A percentile compares a stretch with the other conserved stretches of the same genome.
These are phyloP conservation scores for Tilletia walkeri DNA, from an alignment of 1,284 basidiomycete genomes.

Conservation along the genomic window DNA sequence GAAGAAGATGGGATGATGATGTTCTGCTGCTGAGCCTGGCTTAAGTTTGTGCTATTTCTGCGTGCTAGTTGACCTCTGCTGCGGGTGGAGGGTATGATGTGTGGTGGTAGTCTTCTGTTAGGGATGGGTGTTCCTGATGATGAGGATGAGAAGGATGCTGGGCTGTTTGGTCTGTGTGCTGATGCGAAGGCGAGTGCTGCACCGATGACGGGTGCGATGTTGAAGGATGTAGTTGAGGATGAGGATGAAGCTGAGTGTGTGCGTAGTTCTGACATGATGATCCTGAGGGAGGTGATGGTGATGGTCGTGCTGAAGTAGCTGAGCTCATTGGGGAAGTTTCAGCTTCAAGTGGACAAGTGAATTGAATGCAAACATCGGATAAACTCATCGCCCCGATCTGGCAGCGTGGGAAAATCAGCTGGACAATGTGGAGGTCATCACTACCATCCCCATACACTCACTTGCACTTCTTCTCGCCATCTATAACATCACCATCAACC, in stretches of 20 bases:
- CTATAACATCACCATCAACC: neutral
- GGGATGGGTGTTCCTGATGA: neutral
- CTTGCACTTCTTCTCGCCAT: neutral
- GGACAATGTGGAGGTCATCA: neutral
- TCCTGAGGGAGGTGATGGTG: too few relatives aligned
- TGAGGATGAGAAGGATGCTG: neutral
- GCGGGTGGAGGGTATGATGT: conserved; percentile 1
- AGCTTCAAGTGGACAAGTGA: neutral
- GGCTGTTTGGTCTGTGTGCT: neutral
- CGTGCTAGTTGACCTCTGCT: conserved; percentile 15
- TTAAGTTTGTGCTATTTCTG: conserved; percentile 12
- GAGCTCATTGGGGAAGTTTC: neutral
- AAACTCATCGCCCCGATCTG: too few relatives aligned
- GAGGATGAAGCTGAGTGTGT: too few relatives aligned
- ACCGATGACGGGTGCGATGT: conserved; percentile 1
- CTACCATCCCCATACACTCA: neutral
- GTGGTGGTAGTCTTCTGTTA: neutral
- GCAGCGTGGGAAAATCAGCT: neutral
- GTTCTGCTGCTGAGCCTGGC: neutral
- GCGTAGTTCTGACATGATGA: too few relatives aligned
- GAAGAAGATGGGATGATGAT: neutral
- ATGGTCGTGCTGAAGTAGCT: neutral
- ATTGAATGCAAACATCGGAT: too few relatives aligned
- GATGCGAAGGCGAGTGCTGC: conserved; percentile 10
- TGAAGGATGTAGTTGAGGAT: neutral